Evolutionary conservation across 164 flowering plant genomes (phyloP), one percentile per base, ranked within the genome.

Genomic region (Vitis vinifera): DNA sequence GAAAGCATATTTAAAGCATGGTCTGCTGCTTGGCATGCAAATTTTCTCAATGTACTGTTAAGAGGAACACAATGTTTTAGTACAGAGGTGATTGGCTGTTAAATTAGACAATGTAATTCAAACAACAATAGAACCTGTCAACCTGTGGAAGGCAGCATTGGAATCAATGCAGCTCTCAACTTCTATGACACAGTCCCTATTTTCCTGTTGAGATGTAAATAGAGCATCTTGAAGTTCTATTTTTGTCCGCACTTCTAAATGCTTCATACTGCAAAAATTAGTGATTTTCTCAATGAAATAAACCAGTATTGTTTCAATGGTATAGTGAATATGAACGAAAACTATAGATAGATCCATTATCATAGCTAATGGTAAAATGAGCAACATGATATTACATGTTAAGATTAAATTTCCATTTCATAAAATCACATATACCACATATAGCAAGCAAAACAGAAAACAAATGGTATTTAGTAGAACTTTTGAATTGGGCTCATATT

Each of bases 111-210:
- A 29, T 31, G 37, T 30, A 47, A 69, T 15, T 53, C 29, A 50
- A 30, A 23, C 19, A 53, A 9, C 53, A 51, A 57, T 51, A 31
- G 48, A 63, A 44, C 29, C 27, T 37, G 55, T 55, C 58, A 73
- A 94, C 98, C 97, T 89, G 80, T 95, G 99, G 72, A 93, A 89
- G 27, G 60, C 53, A 11, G 95, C 86, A 81, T 92, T 95, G 31
- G 81, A 79, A 68, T 87, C 87, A 72, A 95, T 95, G 72, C 73
- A 76, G 77, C 98, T 91, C 76, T 87, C 89, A 70, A 93, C 88
- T 82, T 95, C 99, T 70, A 95, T 85, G 9, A 95, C 70, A 68
- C 78, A 79, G 73, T 95, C 98, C 15, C 63, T 64, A 27, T 83
- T 80, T 56, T 72, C 84, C 47, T 79, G 80, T 63, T 79, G 80